These are phyloP conservation scores for Malus hybrid DNA, from an alignment of 331 rosid species.

Conservation along the genomic window DNA sequence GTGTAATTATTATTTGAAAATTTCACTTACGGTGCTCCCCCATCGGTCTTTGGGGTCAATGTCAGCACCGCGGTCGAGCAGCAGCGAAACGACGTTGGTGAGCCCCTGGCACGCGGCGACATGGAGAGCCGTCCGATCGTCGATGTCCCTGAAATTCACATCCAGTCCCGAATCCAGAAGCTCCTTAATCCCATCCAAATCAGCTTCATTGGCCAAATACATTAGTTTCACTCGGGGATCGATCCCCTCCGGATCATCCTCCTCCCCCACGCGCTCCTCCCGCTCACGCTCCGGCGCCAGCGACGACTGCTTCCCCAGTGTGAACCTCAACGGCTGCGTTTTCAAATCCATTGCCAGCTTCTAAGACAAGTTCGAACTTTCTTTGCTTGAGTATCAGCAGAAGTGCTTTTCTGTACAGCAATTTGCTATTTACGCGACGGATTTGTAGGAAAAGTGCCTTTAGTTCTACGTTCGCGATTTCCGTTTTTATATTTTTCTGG, in stretches of 20 bases:
- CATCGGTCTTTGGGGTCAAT: constrained; percentile 71
- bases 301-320: constrained; percentile 70
- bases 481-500: background rate
- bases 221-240: constrained; percentile 51
- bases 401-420: background rate
- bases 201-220: constrained; percentile 84
- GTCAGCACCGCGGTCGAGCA: constrained; percentile 57
- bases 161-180: constrained; percentile 56
- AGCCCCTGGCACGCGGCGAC: constrained; percentile 79
- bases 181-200: constrained; percentile 62
- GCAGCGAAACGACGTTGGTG: constrained; percentile 57
- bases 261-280: constrained; percentile 9
- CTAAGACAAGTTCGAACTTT: background rate
- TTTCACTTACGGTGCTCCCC: constrained; percentile 72
- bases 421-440: constrained; percentile 1
- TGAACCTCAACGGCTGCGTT: constrained; percentile 45
- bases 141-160: constrained; percentile 74
- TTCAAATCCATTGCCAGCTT: constrained; percentile 39
- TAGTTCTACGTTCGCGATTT: background rate
- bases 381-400: background rate
- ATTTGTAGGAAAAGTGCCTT: background rate
- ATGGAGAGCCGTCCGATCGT: constrained; percentile 82
- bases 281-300: constrained; percentile 53
- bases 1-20: background rate
- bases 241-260: constrained; percentile 22